phyloP scores from a whole-genome alignment of 305 asterid species.

The Fraxinus platypoda region DNA sequence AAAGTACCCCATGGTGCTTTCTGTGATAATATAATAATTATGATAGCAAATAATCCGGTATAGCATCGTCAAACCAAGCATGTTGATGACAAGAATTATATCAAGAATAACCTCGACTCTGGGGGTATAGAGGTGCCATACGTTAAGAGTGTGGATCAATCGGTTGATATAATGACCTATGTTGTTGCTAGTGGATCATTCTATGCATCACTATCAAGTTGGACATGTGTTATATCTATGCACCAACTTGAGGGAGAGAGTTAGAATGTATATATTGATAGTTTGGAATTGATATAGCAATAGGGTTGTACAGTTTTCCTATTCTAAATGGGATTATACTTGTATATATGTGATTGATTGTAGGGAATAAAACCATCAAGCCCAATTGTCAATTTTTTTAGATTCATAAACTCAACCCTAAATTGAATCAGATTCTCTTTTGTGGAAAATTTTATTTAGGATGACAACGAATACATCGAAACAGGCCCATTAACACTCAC shows the following conservation, averaged over 20 bases:
- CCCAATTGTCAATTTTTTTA: not conserved
- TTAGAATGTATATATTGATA: not conserved
- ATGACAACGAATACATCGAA: not conserved
- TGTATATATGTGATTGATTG: not conserved
- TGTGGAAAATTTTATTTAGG: not conserved
- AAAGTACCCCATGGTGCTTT: not conserved
- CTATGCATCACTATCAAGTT: not conserved
- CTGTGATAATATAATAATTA: not conserved
- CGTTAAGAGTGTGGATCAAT: not conserved
- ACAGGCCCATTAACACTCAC: not conserved
- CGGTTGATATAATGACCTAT: not conserved
- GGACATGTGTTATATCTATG: not conserved
- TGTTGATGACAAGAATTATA: not conserved
- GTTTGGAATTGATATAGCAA: not conserved
- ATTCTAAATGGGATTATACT: not conserved
- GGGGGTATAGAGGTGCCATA: not conserved
- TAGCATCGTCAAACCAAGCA: not conserved
- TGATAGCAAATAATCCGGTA: not conserved
- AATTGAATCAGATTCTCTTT: not conserved
- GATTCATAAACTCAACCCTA: not conserved
- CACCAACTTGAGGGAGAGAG: not conserved
- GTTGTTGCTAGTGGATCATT: not conserved
- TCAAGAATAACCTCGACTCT: not conserved
- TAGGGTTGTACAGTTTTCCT: not conserved
- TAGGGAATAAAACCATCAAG: not conserved